Evolutionary conservation across 2,329 filamentous ascomycete species (phyloP), one percentile per base, ranked within the genome.

Genomic region (Diplodia seriata): DNA sequence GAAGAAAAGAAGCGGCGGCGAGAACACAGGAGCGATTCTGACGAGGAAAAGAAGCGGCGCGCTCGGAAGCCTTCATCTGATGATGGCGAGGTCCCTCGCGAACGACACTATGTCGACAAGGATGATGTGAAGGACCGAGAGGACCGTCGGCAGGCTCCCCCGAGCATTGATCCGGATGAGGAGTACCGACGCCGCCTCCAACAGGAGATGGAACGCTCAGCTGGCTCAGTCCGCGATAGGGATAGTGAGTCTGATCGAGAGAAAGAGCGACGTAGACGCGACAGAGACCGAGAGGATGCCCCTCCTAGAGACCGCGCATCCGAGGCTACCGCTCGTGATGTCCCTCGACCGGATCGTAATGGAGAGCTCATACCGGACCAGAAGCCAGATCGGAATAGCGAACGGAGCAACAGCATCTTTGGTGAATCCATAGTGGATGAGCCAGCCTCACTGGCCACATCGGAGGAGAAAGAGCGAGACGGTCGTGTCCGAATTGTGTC

Each of bases 401-500:
- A 78, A n/a, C 76, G 75, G 12, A 74, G 73, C 11, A 70, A 70
- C 8, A 74, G 70, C 47, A 67, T 76, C 3, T 72, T 77, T 20
- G 74, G 78, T 40, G 71, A 70, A n/a, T 70, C 71, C 33, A 69
- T 78, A 15, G 74, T 76, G 1, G 74, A 77, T 53, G 77, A 80
- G 64, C 78, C 77, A 4, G 77, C 76, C 23, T 70, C 73, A 1
- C 49, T 77, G 72, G 73, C 59, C 71, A 71, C 55, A 68, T 70
- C 14, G 65, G 71, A 55, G 71, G 69, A 15, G 71, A 71, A 29
- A 59, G 62, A 40, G 8, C 59, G 59, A 15, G 59, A 63, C 18
- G 49, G 73, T 54, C 81, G 80, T 43, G 82, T 85, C 5, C 80
- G 81, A 49, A 85, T 95, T 4, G 91, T 95, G 20, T 90, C 91